A percentile compares a stretch with the other conserved stretches of the same genome.
phyloP scores from a whole-genome alignment of 2,329 filamentous ascomycete genomes.

The Dactylellina sp. region DNA sequence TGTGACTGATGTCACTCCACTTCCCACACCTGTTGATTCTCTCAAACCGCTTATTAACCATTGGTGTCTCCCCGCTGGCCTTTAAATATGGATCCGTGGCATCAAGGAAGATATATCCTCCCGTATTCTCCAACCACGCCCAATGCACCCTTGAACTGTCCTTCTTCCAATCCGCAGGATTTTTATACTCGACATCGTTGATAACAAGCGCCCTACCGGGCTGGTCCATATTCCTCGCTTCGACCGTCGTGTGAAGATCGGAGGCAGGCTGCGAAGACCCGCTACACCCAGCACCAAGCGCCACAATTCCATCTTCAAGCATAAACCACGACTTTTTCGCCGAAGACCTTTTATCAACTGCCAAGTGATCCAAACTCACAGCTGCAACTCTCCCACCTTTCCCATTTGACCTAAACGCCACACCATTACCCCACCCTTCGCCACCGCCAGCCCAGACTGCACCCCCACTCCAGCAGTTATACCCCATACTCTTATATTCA shows the following conservation, averaged over 20 bases:
- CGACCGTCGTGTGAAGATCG: constrained; percentile 43
- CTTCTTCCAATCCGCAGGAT: constrained; percentile 11
- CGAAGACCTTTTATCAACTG: constrained; percentile 21
- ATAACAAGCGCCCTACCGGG: constrained; percentile 11
- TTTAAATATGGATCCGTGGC: neutral
- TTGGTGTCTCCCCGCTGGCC: neutral
- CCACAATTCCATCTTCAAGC: constrained; percentile 39
- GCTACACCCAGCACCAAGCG: constrained; percentile 36
- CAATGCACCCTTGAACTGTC: constrained; percentile 16
- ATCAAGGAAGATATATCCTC: constrained; percentile 55
- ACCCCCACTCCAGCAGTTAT: constrained; percentile 50
- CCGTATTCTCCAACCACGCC: constrained; percentile 48
- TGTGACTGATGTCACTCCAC: constrained; percentile 31
- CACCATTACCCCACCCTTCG: constrained; percentile 13
- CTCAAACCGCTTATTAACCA: constrained; percentile 14
- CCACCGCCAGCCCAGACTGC: constrained; percentile 51
- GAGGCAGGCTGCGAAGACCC: constrained; percentile 1
- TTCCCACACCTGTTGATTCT: constrained; percentile 21
- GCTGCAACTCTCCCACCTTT: constrained; percentile 30
- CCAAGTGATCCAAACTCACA: constrained; percentile 43
- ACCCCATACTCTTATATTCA: constrained; percentile 48
- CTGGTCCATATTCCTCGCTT: constrained; percentile 34
- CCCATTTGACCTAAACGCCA: constrained; percentile 15
- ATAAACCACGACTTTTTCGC: constrained; percentile 57
- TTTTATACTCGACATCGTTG: constrained; percentile 20